These are phyloP conservation scores for Ophiocordyceps camponoti-rufipedis DNA, from an alignment of 2,329 filamentous ascomycete genomes.

Conservation along the genomic window DNA sequence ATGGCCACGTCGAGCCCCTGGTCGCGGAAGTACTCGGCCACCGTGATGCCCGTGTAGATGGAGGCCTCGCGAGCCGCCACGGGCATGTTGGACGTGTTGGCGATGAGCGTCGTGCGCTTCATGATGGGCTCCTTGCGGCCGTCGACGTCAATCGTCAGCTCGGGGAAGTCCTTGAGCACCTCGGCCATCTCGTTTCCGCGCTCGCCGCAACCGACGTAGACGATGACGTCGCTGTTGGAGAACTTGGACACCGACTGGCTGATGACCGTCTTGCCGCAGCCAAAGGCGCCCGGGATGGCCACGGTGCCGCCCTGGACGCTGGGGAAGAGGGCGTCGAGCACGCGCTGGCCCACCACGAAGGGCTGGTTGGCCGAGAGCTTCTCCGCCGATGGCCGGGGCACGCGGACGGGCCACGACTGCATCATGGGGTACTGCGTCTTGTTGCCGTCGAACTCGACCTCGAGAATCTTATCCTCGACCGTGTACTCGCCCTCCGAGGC, in stretches of 20 bases:
- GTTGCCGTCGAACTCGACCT: constrained; percentile 93
- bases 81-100: constrained; percentile 99
- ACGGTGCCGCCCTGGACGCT: constrained; percentile 94
- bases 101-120: constrained; percentile 97
- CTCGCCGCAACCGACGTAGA: constrained; percentile 86
- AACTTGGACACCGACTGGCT: constrained; percentile 98
- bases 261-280: constrained; percentile 98
- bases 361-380: constrained; percentile 78
- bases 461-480: constrained; percentile 82
- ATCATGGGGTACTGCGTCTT: constrained; percentile 94
- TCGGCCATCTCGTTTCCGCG: constrained; percentile 99
- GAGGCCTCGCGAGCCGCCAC: constrained; percentile 96
- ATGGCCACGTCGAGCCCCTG: constrained; percentile 95
- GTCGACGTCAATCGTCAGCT: constrained; percentile 86
- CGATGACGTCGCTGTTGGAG: constrained; percentile 97
- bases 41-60: constrained; percentile 91
- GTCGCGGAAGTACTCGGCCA: constrained; percentile 93
- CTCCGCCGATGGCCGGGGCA: constrained; percentile 79
- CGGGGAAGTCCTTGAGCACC: constrained; percentile 98
- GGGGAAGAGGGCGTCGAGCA: constrained; percentile 90
- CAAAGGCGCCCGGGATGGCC: constrained; percentile 94
- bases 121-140: constrained; percentile 97
- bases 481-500: constrained; percentile 82
- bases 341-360: constrained; percentile 91
- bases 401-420: constrained; percentile 96